Evolutionary conservation across 148 eudicot genomes (phyloP), one percentile per base, ranked within the genome.

Genomic region (Rhododendron ovatum): DNA sequence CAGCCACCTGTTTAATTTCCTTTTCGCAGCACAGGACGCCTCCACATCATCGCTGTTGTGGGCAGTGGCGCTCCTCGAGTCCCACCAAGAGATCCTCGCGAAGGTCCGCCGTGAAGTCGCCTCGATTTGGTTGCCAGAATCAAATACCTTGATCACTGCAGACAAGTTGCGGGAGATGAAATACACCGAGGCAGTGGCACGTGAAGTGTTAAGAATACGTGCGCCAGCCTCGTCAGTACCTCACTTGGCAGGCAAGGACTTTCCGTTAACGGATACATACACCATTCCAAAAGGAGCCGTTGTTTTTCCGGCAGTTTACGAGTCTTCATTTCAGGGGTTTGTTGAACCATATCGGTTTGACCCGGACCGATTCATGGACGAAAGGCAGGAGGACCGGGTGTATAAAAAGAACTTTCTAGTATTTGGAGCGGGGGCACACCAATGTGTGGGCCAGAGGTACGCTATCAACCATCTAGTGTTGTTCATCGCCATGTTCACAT

Each of bases 261-360:
- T 96, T 78, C 88, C 47, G 3, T 69, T 96, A 39, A 89, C 96
- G 1, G 90, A 93, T 0, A 18, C 37, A 0, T 96, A 92, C 81
- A 89, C 89, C 0, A 83, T 96, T 5, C 98, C 96, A 0, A 96
- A 94, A 91, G 99, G 98, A 2, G 83, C 95, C 0, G 90, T 96
- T 1, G 98, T 96, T 12, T 96, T 96, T 84, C 99, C 99, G 0
- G 94, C 98, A 0, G 94, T 92, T 2, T 94, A 87, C 83, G 98
- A 96, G 88, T 95, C 99, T 1, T 93, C 96, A 1, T 95, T 96
- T n/a, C 99, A 96, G 75, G 99, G 99, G 59, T 96, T 95, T 28
- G 69, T 87, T 0, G 93, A 96, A 3, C 89, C 99, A 85, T 86
- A 92, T 11, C 89, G 85, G 89, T 96, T 96, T 67, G 98, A 96